Conservation (phyloP, 768 basidiomycete genomes). For the Boletus sensibilis region DNA sequence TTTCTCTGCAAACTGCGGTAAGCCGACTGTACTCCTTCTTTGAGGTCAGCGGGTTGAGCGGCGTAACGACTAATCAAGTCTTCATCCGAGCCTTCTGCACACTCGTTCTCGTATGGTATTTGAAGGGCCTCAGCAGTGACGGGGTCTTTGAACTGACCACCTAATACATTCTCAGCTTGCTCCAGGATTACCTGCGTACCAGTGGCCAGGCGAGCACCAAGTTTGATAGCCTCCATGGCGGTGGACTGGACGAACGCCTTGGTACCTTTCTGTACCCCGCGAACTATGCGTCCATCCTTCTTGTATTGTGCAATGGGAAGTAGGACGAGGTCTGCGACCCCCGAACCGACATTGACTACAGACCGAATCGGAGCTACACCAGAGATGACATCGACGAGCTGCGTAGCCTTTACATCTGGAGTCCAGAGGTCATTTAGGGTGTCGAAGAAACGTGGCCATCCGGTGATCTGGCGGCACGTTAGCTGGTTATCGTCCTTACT, state of each 20-base stretch:
- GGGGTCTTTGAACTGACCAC: conserved; percentile 67
- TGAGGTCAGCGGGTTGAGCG: conserved; percentile 80
- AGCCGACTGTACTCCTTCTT: conserved; percentile 88
- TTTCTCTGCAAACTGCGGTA: conserved; percentile 86
- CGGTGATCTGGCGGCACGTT: conserved; percentile 67
- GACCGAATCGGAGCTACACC: conserved; percentile 96
- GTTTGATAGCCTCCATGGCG: conserved; percentile 91
- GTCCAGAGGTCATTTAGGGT: conserved; percentile 98
- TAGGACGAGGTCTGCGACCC: conserved; percentile 92
- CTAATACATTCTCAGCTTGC: conserved; percentile 88
- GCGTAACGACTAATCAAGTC: conserved; percentile 88
- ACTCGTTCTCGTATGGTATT: conserved; percentile 36
- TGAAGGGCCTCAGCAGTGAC: conserved; percentile 69
- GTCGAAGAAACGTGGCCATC: conserved; percentile 88
- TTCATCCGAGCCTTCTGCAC: conserved; percentile 36
- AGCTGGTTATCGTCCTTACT: conserved; percentile 4
- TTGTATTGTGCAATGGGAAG: conserved; percentile 97
- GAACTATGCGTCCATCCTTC: conserved; percentile 90
- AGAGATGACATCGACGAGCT: conserved; percentile 94
- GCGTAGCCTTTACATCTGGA: conserved; percentile 98
- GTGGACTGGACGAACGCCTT: conserved; percentile 92
- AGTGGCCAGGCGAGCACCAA: conserved; percentile 91
- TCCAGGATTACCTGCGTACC: conserved; percentile 98
- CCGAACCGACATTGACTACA: conserved; percentile 95
- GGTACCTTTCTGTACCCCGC: conserved; percentile 92